Percentiles rank a stretch among this genome's conserved stretches.
phyloP scores from a whole-genome alignment of 805 yeast genomes.

The Candida berthetii region DNA sequence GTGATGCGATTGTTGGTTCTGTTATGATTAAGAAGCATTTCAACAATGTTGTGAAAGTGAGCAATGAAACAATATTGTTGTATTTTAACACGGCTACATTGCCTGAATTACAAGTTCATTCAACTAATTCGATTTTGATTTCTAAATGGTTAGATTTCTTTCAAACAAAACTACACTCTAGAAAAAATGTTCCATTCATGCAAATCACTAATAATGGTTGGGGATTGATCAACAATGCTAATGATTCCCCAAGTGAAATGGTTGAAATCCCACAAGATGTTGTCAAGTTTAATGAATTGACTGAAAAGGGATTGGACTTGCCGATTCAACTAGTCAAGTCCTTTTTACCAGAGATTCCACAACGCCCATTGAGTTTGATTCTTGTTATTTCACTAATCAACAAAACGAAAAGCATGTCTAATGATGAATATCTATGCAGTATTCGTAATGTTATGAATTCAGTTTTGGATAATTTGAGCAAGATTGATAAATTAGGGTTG shows the following conservation, averaged over 20 bases:
- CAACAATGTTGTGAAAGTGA: slow-evolving; percentile 19
- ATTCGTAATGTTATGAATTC: slow-evolving; percentile 21
- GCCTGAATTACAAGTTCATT: slow-evolving; percentile 36
- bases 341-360: slow-evolving; percentile 34
- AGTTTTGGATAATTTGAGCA: slow-evolving; percentile 23
- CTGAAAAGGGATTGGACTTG: slow-evolving; percentile 32
- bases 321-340: slow-evolving; percentile 32
- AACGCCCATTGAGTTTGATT: slow-evolving; percentile 33
- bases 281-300: slow-evolving; percentile 27
- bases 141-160: slow-evolving; percentile 35
- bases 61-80: slow-evolving; percentile 23
- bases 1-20: slow-evolving; percentile 31
- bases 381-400: slow-evolving; percentile 36
- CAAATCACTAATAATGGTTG: slow-evolving; percentile 49
- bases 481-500: slow-evolving; percentile 38
- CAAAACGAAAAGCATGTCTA: slow-evolving; percentile 16
- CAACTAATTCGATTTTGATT: slow-evolving; percentile 23
- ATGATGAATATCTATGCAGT: slow-evolving; percentile 21
- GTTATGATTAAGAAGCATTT: slow-evolving; percentile 31
- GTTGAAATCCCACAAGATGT: slow-evolving; percentile 33
- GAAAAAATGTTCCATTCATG: slow-evolving; percentile 24
- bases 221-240: slow-evolving; percentile 26
- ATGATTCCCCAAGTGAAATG: slow-evolving; percentile 9
- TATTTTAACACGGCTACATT: slow-evolving; percentile 32
- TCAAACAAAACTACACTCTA: slow-evolving; percentile 4